These are phyloP conservation scores for Hygrophorus pudorinus DNA, from an alignment of 768 basidiomycete species.

Conservation along the genomic window DNA sequence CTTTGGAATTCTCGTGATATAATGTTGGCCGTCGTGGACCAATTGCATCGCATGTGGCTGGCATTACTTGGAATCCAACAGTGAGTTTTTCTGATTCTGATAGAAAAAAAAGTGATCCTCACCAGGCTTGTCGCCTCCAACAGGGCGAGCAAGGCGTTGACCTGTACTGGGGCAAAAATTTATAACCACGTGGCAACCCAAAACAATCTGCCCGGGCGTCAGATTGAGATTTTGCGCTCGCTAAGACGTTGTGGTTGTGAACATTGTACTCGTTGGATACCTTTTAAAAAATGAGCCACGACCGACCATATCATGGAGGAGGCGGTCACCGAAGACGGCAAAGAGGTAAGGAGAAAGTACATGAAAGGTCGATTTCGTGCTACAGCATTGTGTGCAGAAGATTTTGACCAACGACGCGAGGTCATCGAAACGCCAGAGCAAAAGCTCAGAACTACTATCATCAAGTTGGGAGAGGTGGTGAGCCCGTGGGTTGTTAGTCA, in stretches of 20 bases:
- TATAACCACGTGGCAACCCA: neutral
- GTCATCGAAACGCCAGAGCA: conserved; percentile 63
- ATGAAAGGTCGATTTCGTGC: conserved; percentile 12
- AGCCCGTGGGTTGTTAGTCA: conserved; percentile 19
- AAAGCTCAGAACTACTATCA: conserved; percentile 52
- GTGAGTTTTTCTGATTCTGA: conserved; percentile 5
- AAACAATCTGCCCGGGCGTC: neutral
- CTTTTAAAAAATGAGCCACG: conserved; percentile 40
- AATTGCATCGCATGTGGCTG: conserved; percentile 64
- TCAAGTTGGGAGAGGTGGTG: conserved; percentile 78
- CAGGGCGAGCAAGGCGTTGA: neutral
- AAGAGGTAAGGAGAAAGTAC: conserved; percentile 38
- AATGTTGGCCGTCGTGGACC: conserved; percentile 42
- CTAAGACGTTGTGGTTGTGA: neutral
- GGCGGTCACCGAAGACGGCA: conserved; percentile 38
- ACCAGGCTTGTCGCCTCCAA: neutral
- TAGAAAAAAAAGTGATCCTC: neutral
- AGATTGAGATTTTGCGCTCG: conserved; percentile 10
- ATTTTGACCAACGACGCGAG: conserved; percentile 61
- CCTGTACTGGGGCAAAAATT: neutral
- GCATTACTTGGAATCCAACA: conserved; percentile 38
- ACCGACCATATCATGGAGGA: conserved; percentile 39
- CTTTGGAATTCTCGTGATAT: conserved; percentile 17
- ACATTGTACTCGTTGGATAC: neutral
- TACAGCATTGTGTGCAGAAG: conserved; percentile 33